These are phyloP conservation scores for Podila epicladia DNA, from an alignment of 192 early-diverging fungal species.

Conservation along the genomic window DNA sequence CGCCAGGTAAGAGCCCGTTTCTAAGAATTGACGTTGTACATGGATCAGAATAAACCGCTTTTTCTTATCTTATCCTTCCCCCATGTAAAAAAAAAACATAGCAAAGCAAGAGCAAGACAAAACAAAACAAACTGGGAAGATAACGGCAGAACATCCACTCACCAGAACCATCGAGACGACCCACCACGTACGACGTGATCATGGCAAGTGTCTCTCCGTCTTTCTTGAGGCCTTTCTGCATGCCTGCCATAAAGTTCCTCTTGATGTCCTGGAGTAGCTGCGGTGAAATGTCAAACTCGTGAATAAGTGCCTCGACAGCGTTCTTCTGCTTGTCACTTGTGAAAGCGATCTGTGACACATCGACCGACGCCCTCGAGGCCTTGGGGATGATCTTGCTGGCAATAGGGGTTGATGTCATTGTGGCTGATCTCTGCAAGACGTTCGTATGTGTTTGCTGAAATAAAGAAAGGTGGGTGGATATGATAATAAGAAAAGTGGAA, in stretches of 20 bases:
- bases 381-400: constrained; percentile 52
- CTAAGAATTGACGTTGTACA: constrained; percentile 32
- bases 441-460: neutral
- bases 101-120: neutral
- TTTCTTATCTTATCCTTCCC: neutral
- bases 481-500: too few relatives aligned
- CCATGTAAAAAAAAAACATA: neutral
- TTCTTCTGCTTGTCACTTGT: constrained; percentile 61
- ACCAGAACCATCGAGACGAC: constrained; percentile 30
- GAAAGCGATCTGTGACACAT: constrained; percentile 42
- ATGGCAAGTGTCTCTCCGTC: constrained; percentile 74
- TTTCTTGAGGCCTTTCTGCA: constrained; percentile 69
- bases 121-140: neutral
- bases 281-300: constrained; percentile 64
- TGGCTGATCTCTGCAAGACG: neutral
- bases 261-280: constrained; percentile 67
- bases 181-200: constrained; percentile 87
- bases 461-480: too few relatives aligned
- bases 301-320: constrained; percentile 58
- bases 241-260: constrained; percentile 66
- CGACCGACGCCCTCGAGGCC: constrained; percentile 50
- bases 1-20: constrained; percentile 87
- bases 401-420: constrained; percentile 48
- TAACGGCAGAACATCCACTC: neutral
- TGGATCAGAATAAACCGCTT: too few relatives aligned